Base-by-base conservation (phyloP, 345 rosid genomes). In the Linum tenue region DNA sequence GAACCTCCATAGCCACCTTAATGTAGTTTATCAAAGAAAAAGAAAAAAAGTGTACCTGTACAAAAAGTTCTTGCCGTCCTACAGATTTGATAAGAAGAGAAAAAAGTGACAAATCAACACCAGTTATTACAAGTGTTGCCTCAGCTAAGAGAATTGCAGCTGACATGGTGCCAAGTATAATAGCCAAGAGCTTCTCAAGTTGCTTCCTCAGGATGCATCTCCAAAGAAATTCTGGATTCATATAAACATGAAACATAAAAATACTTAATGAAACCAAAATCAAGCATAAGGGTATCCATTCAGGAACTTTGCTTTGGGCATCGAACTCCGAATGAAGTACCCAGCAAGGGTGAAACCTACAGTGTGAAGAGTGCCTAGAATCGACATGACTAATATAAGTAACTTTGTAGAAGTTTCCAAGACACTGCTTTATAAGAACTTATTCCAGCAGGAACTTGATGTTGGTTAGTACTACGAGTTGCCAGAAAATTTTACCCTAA, bases 81-180 rank as follows among this genome's bases (percentile, higher is more conserved):
- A 87, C 89, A 37, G 91, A 82, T 39, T 94, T 86, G 42, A 95
- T 82, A 60, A 95, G 90, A 70, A 95, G 78, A 22, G 98, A 95
- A 78, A 95, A 87, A 64, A 95, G 97, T 56, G 99, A 95, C 31
- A 91, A 86, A 73, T 95, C 86, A 77, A 89, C 83, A 53, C 79
- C 86, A 70, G 83, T 79, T 11, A 82, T 87, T 62, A 95, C 84
- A 55, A 95, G 83, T 68, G 96, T 95, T 57, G 97, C 96, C 78
- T 95, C 99, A 41, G 99, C 99, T 65, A 95, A 83, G 71, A 95
- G 96, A 85, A 91, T 91, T 64, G 98, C 97, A 40, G 80, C 98
- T 6, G 99, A 89, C 91, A 95, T 91, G 55, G 81, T 70, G 41
- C 91, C 91, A 53, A 86, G 83, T 53, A 85, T 39, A 56, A 89